Base-by-base conservation (phyloP, 2,329 filamentous ascomycete species). In the Ophioceras dolichostomum region DNA sequence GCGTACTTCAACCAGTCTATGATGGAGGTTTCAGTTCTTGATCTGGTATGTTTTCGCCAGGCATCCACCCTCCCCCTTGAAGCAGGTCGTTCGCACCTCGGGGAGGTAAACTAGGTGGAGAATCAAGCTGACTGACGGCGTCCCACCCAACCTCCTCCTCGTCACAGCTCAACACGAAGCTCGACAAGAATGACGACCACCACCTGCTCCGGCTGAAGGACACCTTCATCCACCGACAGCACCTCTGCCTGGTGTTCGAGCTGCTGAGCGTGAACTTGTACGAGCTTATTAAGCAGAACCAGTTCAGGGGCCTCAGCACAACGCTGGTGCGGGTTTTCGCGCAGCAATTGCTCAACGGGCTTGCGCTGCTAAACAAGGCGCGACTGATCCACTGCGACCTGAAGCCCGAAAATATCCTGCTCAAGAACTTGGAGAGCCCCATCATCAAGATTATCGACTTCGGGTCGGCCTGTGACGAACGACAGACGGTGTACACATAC, bases 361-460 rank as follows among this genome's bases (percentile, higher is more conserved):
- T 98, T 39, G 85, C 87, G 37, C 67, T 98, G 43, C 66, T 98
- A 45, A 95, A 94, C 62, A 98, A 96, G 63, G 91, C 91, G 22
- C 84, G 91, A 44, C 62, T 98, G 49, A 98, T 98, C 49, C 91
- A 98, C 59, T 98, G 91, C 59, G 91, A 98, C 68, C 59, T 98
- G 56, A 98, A 98, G 57, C 91, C 91, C 1, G 91, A 98, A 59
- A 98, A 98, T 50, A 98, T 98, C 40, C 63, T 98, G 31, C 68
- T 98, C 38, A 98, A 98, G 61, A 98, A 98, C 55, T 76, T 98
- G 30, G 91, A 98, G 58, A 96, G 89, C 51, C 91, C 91, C 3
- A 96, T 98, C 48, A 98, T 98, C 71, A 98, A 98, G 60, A 95
- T 98, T 52, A 98, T 98, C 57, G 91, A 98, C 68, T 98, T 98